These are phyloP conservation scores for Balamuthia mandrillaris DNA, from an alignment of 208 protist species.

Conservation along the genomic window DNA sequence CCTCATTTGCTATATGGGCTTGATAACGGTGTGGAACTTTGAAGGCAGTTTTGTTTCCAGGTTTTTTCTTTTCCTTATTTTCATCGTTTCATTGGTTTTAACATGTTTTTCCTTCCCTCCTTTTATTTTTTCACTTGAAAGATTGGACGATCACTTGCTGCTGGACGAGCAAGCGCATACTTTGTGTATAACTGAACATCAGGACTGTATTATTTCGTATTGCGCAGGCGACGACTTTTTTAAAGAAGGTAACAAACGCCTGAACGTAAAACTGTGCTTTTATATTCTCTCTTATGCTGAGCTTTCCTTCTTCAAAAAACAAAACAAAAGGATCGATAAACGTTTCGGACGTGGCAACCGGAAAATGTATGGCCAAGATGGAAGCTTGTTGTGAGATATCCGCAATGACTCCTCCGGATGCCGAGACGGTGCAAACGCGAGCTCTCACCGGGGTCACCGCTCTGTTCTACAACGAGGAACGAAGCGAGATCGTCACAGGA, in stretches of 20 bases:
- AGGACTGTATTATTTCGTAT: neutral
- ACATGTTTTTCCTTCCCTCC: too few relatives aligned
- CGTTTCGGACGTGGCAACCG: slow-evolving; percentile 12
- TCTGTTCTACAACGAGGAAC: slow-evolving; percentile 53
- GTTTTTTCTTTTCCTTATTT: too few relatives aligned
- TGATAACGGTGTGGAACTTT: neutral
- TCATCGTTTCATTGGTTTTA: too few relatives aligned
- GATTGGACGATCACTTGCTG: slow-evolving; percentile 1
- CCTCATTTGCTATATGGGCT: neutral
- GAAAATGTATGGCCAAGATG: neutral
- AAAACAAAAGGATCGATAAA: neutral
- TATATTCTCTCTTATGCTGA: neutral
- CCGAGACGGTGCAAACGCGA: too few relatives aligned
- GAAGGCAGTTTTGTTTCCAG: neutral
- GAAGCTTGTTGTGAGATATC: too few relatives aligned
- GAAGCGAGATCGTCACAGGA: slow-evolving; percentile 50
- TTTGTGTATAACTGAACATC: neutral
- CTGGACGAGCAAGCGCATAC: neutral
- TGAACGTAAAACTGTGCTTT: neutral
- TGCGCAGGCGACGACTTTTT: neutral
- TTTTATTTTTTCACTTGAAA: too few relatives aligned
- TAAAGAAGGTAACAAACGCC: neutral
- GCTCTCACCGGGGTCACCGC: slow-evolving; percentile 38
- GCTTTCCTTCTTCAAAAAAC: neutral
- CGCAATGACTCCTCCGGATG: too few relatives aligned